Conservation (phyloP, 331 rosid genomes). For the Erythrophleum ivorense region DNA sequence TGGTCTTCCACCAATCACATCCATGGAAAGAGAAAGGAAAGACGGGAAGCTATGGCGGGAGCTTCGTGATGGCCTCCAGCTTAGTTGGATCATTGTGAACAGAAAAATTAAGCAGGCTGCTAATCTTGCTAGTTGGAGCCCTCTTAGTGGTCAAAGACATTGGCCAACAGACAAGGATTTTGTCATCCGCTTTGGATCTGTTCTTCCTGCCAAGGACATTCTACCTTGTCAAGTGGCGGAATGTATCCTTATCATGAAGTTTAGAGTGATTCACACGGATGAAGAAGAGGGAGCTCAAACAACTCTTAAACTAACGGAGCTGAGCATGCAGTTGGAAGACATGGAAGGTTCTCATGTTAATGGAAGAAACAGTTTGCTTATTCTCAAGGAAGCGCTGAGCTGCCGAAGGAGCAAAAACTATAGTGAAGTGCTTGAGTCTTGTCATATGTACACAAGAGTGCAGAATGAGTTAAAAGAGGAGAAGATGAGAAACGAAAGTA, state of each 20-base stretch:
- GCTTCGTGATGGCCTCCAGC: constrained; percentile 76
- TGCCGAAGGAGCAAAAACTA: constrained; percentile 76
- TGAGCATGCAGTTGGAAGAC: constrained; percentile 93
- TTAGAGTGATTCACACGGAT: constrained; percentile 54
- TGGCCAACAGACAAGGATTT: constrained; percentile 95
- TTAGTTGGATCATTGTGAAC: constrained; percentile 90
- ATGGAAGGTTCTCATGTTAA: constrained; percentile 83
- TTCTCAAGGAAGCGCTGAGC: constrained; percentile 78
- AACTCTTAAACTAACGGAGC: constrained; percentile 65
- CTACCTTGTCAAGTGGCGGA: constrained; percentile 83
- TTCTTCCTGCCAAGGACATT: constrained; percentile 79
- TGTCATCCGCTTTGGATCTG: constrained; percentile 78
- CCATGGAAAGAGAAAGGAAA: constrained; percentile 82
- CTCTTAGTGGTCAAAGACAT: constrained; percentile 87
- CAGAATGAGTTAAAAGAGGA: constrained; percentile 86
- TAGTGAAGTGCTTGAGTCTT: constrained; percentile 76
- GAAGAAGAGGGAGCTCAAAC: constrained; percentile 68
- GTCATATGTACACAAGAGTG: constrained; percentile 70
- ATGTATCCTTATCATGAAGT: constrained; percentile 83
- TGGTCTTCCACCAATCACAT: constrained; percentile 73
- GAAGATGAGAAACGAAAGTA: constrained; percentile 81
- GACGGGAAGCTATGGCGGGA: constrained; percentile 86
- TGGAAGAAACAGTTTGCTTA: constrained; percentile 81
- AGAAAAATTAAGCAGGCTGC: constrained; percentile 79
- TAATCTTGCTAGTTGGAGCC: constrained; percentile 90